Evolutionary conservation across 164 flowering plant species (phyloP), one percentile per base, ranked within the genome.

Genomic region (Tinospora cordifolia): DNA sequence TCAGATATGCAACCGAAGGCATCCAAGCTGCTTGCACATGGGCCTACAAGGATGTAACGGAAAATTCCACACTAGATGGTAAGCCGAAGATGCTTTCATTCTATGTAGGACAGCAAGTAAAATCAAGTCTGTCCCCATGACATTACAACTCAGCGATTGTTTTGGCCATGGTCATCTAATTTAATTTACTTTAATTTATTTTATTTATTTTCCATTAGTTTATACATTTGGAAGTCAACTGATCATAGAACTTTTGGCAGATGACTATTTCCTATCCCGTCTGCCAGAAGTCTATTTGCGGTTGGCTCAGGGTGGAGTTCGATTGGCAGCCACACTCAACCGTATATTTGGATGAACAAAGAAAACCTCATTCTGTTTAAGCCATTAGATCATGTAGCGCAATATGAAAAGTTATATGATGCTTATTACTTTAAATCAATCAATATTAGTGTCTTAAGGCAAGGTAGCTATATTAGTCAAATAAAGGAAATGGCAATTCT

Each of bases 1-100:
- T 78, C 86, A 93, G 97, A 75, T 91, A 90, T 75, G 98, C 98
- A 71, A 75, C 90, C 6, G 96, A 90, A 77, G 75, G 97, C 21
- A 91, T 90, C 49, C 82, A 81, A 75, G 96, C 82, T 44, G 82
- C 82, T n/a, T 80, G 82, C 62, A 41, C 74, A 19, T 90, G 86
- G 87, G 91, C 95, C 46, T 93, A 89, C 69, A 89, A 87, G 80
- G 89, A 81, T 40, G 98, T 84, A 6, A 51, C 59, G 7, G 87
- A 87, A 75, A 89, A 71, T 46, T 84, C 93, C n/a, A 78, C 73
- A 19, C 82, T 91, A 15, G 86, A 80, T 82, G 97, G 98, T 90
- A 82, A 68, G 14, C 21, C 41, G 24, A 44, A 21, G 47, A 11
- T 3, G 7, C 14, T 25, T 11, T 3, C 40, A 8, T 24, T 58